Base-by-base conservation (phyloP, 441 rosid genomes). In the Flueggea neowawraea region DNA sequence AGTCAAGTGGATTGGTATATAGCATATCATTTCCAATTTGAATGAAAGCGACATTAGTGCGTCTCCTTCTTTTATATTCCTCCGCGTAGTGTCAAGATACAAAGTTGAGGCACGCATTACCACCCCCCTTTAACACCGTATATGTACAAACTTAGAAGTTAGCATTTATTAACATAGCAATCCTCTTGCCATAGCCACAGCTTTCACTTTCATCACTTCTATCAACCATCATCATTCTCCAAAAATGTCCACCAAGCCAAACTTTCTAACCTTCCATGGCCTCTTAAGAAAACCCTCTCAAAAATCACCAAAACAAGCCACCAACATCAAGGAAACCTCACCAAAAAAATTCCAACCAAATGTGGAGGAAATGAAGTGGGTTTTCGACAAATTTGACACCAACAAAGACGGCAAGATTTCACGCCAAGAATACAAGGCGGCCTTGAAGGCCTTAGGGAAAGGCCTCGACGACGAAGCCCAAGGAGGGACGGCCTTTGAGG, bases 341-440 rank as follows among this genome's bases (percentile, higher is more conserved):
- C 33, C 79, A 8, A 67, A 39, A n/a, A 31, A 52, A 16, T 64
- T 48, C 55, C 77, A 70, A 50, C 73, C 82, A 16, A 76, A 71
- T 31, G 61, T 33, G 10, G 81, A 85, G n/a, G 90, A 85, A 60
- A 73, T 77, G 82, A 82, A 73, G 53, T 55, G 75, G 70, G 85
- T 85, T 62, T 82, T 85, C 41, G 63, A 81, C 54, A 80, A 82
- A 63, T 80, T 73, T 16, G 85, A 84, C 64, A 47, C 69, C 31
- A 80, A 84, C 76, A 74, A 45, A 71, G 89, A 82, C n/a, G 89
- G 85, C 16, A 84, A 76, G 77, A 80, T 82, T 59, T 82, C 84
- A 3, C 60, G 48, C 50, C 72, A 75, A 59, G 87, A 84, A 63
- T 82, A 67, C 71, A 73, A 63, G 55, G 55, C 82, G 17, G 80